Evolutionary conservation across 108 stramenopile species (phyloP), one percentile per base, ranked within the genome.

Genomic region (Cyclotella sp.): DNA sequence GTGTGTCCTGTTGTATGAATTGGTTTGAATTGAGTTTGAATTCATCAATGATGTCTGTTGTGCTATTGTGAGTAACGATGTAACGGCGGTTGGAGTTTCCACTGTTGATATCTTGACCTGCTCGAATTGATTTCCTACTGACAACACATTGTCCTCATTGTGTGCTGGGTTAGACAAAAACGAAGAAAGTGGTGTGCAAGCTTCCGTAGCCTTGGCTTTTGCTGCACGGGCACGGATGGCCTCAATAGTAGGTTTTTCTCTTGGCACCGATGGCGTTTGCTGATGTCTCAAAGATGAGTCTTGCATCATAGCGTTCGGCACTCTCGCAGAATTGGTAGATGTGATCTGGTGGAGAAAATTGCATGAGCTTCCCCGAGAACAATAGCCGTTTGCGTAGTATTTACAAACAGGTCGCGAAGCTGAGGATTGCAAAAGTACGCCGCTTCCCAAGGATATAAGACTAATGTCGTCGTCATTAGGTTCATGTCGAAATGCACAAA

Each of bases 201-300:
- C 59, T 49, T 28, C 24, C 22, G 60, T 61, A 18, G 71, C 60
- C 44, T 49, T 72, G 3, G 60, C 58, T 60, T 30, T 46, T 18
- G 60, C 58, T 46, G 71, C 71, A 18, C 71, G 58, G 18, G 59
- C 71, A 18, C 71, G 58, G 2, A 72, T 72, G 13, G 71, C 55
- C 34, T 72, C 71, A 62, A 72, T 72, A 10, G 59, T 39, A 18
- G 71, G 71, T 27, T 72, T 72, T 72, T 47, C 71, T 61, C 29
- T 60, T 21, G 71, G 58, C 44, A 29, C 60, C 10, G 71, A 72
- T 29, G 71, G 59, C 9, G 71, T 9, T 45, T n/a, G 42, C 51
- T 47, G 29, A 27, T 3, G 24, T 13, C 14, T 34, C 29, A 30
- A 29, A 14, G 55, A 12, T 21, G 24, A n/a, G 24, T 55, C 24